Base-by-base conservation (phyloP, 257 asterid species). In the Solanum paucissectum region DNA sequence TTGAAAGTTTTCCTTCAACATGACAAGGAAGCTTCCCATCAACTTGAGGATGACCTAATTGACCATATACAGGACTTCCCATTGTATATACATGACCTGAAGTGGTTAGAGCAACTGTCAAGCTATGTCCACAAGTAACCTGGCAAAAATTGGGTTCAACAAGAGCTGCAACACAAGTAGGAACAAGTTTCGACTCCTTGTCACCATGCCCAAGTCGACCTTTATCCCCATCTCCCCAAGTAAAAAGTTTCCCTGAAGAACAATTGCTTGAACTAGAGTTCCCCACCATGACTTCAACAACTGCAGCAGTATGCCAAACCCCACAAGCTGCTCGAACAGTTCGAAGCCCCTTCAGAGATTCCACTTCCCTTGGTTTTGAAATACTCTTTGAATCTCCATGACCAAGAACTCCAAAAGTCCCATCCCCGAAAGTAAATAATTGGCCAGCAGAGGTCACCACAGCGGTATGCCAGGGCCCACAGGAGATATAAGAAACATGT, bases 401-500 rank as follows among this genome's bases (percentile, higher is more conserved):
- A 73, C 98, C 99, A 90, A 96, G 98, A 92, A 91, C 99, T 25
- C 98, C 99, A 90, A 96, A 96, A 79, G 99, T 96, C 87, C 98
- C 99, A 91, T 95, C 97, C 27, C 99, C 99, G 84, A 93, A 96
- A 88, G 99, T 96, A 89, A 94, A 95, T 93, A 96, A 88, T 89
- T 95, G 98, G 87, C 99, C 99, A 40, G 99, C 94, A 88, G 98
- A 96, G 87, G 99, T 93, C 91, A 96, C 98, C 37, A 95, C 93
- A 87, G 98, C 97, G 72, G 98, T 96, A 91, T 96, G 99, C 99
- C 99, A 96, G 68, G 99, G 98, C 82, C 99, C 99, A 90, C 99
- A 96, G 58, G 99, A 91, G 89, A 96, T 93, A 21, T 93, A 93
- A 81, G 98, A 95, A 88, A 96, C 97, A 74, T 93, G 99, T 88